These are phyloP conservation scores for Sordariomycetes sp. DNA, from an alignment of 2,329 filamentous ascomycete species.

Conservation along the genomic window DNA sequence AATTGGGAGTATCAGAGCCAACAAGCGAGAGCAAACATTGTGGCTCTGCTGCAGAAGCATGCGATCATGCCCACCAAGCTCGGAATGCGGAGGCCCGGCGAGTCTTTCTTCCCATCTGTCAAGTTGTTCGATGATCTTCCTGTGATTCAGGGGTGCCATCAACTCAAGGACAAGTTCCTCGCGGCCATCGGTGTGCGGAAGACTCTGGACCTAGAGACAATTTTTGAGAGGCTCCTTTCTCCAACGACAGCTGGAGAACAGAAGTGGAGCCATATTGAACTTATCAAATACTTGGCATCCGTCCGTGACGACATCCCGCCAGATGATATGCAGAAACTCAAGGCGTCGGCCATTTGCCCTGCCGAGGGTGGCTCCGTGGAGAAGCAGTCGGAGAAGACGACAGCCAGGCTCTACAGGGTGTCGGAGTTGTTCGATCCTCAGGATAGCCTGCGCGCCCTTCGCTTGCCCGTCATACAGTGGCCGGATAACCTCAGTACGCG, in stretches of 20 bases:
- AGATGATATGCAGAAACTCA: constrained; percentile 70
- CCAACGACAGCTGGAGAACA: constrained; percentile 41
- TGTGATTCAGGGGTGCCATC: constrained; percentile 62
- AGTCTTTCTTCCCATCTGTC: constrained; percentile 89
- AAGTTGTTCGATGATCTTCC: constrained; percentile 92
- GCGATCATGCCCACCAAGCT: constrained; percentile 81
- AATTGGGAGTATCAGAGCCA: constrained; percentile 8
- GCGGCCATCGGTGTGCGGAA: constrained; percentile 79
- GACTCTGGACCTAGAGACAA: constrained; percentile 87
- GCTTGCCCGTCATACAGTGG: constrained; percentile 74
- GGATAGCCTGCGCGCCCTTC: constrained; percentile 55
- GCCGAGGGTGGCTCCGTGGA: constrained; percentile 52
- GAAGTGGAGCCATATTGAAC: constrained; percentile 85
- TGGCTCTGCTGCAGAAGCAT: constrained; percentile 52
- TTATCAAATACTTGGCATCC: constrained; percentile 88
- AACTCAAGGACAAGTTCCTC: constrained; percentile 86
- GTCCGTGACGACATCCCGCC: constrained; percentile 80
- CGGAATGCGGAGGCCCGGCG: constrained; percentile 75
- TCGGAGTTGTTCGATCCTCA: constrained; percentile 76
- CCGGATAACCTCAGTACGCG: constrained; percentile 55
- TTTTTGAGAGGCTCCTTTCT: constrained; percentile 76
- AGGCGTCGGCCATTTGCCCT: constrained; percentile 70
- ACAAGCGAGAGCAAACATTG: constrained; percentile 53
- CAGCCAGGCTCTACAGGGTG: constrained; percentile 53
- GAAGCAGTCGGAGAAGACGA: constrained; percentile 41